These are phyloP conservation scores for Casuarina cunninghamiana DNA, from an alignment of 306 rosid species.

Conservation along the genomic window DNA sequence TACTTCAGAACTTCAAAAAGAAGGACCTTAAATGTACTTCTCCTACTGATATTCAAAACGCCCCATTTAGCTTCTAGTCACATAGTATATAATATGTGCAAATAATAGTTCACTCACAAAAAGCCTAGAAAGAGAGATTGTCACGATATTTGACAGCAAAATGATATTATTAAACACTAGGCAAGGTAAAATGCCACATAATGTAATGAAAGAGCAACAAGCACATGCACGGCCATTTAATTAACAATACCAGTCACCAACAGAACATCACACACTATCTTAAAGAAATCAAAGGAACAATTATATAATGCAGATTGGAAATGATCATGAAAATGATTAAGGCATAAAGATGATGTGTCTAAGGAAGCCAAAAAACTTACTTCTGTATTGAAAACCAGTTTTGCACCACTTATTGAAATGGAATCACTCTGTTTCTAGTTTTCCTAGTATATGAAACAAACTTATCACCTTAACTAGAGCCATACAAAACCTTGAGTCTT, in stretches of 20 bases:
- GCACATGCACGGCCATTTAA: neutral
- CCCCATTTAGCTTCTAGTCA: neutral
- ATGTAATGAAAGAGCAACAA: neutral
- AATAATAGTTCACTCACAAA: neutral
- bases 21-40: neutral
- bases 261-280: neutral
- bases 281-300: too few relatives aligned
- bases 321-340: neutral
- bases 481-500: neutral
- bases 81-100: neutral
- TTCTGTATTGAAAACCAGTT: neutral
- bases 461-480: neutral
- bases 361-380: neutral
- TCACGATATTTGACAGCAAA: neutral
- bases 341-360: neutral
- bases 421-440: neutral
- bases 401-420: neutral
- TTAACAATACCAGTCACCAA: neutral
- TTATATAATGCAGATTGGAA: neutral
- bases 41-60: neutral
- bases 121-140: neutral
- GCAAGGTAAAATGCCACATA: neutral
- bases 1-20: neutral
- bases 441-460: neutral
- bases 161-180: neutral